A percentile compares a stretch with the other conserved stretches of the same genome.
Evolutionary conservation across 2,329 filamentous ascomycete genomes (phyloP).

Genomic region (Cucurbitaria berberidis): DNA sequence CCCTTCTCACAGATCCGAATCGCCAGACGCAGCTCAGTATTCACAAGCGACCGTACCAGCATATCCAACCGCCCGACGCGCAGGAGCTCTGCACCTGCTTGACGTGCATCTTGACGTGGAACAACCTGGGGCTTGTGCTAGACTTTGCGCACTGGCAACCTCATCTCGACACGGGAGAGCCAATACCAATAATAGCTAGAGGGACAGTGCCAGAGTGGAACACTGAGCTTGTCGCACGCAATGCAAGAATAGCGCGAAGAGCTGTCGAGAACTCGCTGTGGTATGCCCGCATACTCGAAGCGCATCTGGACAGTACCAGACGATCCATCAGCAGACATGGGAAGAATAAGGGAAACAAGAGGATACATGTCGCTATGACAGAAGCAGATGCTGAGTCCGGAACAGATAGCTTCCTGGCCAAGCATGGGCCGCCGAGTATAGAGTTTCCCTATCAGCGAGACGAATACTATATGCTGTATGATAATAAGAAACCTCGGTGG

Average conservation of each 20-base stretch:
- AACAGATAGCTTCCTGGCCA: conserved; percentile 59
- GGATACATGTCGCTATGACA: conserved; percentile 56
- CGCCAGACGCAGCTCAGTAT: conserved; percentile 55
- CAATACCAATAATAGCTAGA: conserved; percentile 59
- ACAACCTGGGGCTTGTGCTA: conserved; percentile 59
- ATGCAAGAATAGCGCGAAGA: conserved; percentile 54
- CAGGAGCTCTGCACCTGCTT: conserved; percentile 62
- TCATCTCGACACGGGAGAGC: conserved; percentile 58
- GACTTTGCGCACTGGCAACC: conserved; percentile 65
- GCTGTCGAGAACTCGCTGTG: conserved; percentile 58
- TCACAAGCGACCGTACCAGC: conserved; percentile 60
- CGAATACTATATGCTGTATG: conserved; percentile 62
- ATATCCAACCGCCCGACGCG: conserved; percentile 57
- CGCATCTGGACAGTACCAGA: conserved; percentile 56
- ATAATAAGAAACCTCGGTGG: conserved; percentile 20
- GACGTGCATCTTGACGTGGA: conserved; percentile 64
- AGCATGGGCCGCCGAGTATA: conserved; percentile 58
- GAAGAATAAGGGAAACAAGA: conserved; percentile 57
- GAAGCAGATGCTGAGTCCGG: conserved; percentile 53
- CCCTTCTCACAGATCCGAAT: conserved; percentile 49
- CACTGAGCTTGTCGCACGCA: conserved; percentile 49
- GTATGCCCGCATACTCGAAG: conserved; percentile 58
- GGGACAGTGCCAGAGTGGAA: conserved; percentile 61
- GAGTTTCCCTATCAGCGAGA: conserved; percentile 64
- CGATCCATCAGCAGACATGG: conserved; percentile 56